Percentiles rank a stretch among this genome's conserved stretches.
phyloP scores from a whole-genome alignment of 805 yeast species.

The Yarrowia sp. region DNA sequence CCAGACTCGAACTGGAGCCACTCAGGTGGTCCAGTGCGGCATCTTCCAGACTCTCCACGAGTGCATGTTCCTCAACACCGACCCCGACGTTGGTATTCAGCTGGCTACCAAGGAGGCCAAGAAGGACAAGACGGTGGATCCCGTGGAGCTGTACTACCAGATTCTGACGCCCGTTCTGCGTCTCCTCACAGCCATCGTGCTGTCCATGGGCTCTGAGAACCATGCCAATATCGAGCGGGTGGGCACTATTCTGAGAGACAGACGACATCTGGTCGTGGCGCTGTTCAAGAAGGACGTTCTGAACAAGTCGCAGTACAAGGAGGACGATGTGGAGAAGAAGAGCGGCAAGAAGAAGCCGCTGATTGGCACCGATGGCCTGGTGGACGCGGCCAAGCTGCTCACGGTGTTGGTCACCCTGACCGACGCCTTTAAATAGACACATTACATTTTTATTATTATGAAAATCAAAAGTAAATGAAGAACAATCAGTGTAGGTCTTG shows the following conservation, averaged over 20 bases:
- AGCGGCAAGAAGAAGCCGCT: conserved; percentile 9
- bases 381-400: conserved; percentile 62
- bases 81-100: conserved; percentile 80
- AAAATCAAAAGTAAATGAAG: no score
- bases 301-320: conserved; percentile 39
- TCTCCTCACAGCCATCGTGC: conserved; percentile 66
- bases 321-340: conserved; percentile 21
- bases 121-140: conserved; percentile 55
- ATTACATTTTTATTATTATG: background rate
- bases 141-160: conserved; percentile 59
- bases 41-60: conserved; percentile 67
- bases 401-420: conserved; percentile 62
- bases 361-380: background rate
- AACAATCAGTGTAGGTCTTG: no score
- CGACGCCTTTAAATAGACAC: conserved; percentile 42
- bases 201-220: conserved; percentile 82
- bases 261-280: conserved; percentile 64
- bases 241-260: conserved; percentile 58
- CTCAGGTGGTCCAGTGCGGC: conserved; percentile 74
- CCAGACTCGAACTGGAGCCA: conserved; percentile 78
- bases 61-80: conserved; percentile 65
- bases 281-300: conserved; percentile 63
- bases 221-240: conserved; percentile 63
- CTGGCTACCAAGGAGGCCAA: conserved; percentile 47
- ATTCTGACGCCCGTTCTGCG: conserved; percentile 77